Conservation (phyloP, 176 grass and related monocot species). For the Olyra latifolia region DNA sequence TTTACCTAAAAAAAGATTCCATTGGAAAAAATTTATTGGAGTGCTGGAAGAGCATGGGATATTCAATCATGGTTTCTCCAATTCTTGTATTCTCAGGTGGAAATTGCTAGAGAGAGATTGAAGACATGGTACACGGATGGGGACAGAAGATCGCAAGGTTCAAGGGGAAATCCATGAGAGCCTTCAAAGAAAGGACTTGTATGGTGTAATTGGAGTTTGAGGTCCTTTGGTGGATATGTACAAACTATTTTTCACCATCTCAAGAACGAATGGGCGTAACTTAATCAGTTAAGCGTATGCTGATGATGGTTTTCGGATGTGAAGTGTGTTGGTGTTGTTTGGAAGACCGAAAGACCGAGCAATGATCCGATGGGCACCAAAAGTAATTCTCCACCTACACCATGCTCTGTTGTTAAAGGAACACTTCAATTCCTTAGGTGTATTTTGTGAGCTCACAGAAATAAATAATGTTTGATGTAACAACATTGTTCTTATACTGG, state of each 20-base stretch:
- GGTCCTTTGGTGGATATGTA: background rate
- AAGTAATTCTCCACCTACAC: background rate
- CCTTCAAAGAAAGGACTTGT: background rate
- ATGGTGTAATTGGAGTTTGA: background rate
- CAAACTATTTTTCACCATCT: background rate
- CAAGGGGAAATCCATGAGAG: background rate
- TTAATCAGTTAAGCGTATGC: background rate
- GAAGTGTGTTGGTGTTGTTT: too few relatives aligned
- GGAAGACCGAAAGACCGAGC: background rate
- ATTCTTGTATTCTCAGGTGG: constrained; percentile 41
- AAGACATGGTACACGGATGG: constrained; percentile 61
- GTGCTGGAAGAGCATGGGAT: background rate
- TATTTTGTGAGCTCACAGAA: too few relatives aligned
- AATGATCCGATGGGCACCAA: background rate
- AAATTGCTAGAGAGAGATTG: constrained; percentile 44
- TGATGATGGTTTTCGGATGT: background rate
- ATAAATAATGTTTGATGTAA: background rate
- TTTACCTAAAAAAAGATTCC: background rate
- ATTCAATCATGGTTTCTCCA: background rate
- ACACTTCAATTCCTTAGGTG: too few relatives aligned
- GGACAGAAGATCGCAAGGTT: constrained; percentile 33
- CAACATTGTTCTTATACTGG: background rate
- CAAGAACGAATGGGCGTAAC: background rate
- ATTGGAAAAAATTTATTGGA: background rate
- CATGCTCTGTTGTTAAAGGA: background rate